Evolutionary conservation across 768 basidiomycete genomes (phyloP).

Genomic region (Galerina sulciceps): DNA sequence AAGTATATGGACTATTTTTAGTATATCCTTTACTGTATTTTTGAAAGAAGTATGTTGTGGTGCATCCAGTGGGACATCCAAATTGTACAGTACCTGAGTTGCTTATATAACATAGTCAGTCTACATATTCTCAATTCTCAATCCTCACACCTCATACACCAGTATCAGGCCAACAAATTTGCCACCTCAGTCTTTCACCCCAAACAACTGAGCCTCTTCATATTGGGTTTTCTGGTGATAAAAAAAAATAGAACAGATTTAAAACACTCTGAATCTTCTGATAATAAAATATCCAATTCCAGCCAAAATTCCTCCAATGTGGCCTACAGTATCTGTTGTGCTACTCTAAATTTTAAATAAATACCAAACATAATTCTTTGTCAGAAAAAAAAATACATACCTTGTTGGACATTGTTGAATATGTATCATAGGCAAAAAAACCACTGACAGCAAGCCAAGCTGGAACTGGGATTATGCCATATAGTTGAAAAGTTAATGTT

Average conservation of each 20-base stretch:
- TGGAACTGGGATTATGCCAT: slow-evolving; percentile 78
- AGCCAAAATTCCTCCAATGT: slow-evolving; percentile 68
- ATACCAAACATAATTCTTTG: background rate
- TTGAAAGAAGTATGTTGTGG: no score
- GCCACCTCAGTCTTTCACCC: no score
- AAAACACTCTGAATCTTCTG: slow-evolving; percentile 39
- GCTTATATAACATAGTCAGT: no score
- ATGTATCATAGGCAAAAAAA: slow-evolving; percentile 65
- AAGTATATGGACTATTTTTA: no score
- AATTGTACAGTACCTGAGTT: no score
- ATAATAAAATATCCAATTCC: slow-evolving; percentile 60
- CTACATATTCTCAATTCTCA: no score
- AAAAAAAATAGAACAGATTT: background rate
- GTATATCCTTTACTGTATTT: no score
- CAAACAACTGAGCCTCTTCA: no score
- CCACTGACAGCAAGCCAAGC: slow-evolving; percentile 78
- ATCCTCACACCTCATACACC: no score
- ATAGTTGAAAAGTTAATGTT: slow-evolving; percentile 65
- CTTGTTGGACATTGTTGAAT: slow-evolving; percentile 43
- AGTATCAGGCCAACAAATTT: no score
- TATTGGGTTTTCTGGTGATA: no score
- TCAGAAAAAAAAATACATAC: slow-evolving; percentile 27
- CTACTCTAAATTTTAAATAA: slow-evolving; percentile 42
- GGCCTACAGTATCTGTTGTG: slow-evolving; percentile 63
- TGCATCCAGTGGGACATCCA: no score